phyloP scores from a whole-genome alignment of 257 asterid genomes.

The Verbascum thapsus region DNA sequence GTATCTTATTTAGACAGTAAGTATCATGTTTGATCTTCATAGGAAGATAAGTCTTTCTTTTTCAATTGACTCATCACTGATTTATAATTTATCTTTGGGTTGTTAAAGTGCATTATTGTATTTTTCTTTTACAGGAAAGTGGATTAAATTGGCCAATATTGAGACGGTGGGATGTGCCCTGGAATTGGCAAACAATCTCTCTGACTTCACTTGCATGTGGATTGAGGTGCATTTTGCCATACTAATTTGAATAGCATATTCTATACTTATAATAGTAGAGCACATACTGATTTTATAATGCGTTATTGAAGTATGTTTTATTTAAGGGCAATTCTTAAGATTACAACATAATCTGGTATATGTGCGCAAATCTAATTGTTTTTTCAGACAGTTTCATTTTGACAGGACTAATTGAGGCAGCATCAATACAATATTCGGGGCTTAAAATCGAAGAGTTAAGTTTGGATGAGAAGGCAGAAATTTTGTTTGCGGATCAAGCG shows the following conservation, averaged over 20 bases:
- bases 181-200: slow-evolving; percentile 97
- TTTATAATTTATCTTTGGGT: slow-evolving; percentile 10
- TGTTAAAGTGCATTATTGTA: slow-evolving; percentile 12
- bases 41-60: not conserved
- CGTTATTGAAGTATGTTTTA: not conserved
- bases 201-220: slow-evolving; percentile 94
- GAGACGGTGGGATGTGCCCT: slow-evolving; percentile 94
- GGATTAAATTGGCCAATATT: slow-evolving; percentile 64
- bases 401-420: slow-evolving; percentile 94
- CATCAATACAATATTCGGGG: slow-evolving; percentile 68
- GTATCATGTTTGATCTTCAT: no score
- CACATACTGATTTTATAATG: no score
- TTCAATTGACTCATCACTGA: slow-evolving; percentile 2
- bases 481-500: slow-evolving; percentile 83
- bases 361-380: slow-evolving; percentile 50
- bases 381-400: slow-evolving; percentile 93
- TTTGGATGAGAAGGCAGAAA: slow-evolving; percentile 91
- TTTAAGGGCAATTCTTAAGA: not conserved
- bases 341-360: slow-evolving; percentile 4
- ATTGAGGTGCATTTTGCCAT: slow-evolving; percentile 65
- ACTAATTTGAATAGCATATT: slow-evolving; percentile 13
- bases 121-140: slow-evolving; percentile 45
- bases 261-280: not conserved
- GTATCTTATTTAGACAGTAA: no score
- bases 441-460: slow-evolving; percentile 64